Evolutionary conservation across 495 filamentous ascomycete species (phyloP).

Genomic region (Xylaria curta): DNA sequence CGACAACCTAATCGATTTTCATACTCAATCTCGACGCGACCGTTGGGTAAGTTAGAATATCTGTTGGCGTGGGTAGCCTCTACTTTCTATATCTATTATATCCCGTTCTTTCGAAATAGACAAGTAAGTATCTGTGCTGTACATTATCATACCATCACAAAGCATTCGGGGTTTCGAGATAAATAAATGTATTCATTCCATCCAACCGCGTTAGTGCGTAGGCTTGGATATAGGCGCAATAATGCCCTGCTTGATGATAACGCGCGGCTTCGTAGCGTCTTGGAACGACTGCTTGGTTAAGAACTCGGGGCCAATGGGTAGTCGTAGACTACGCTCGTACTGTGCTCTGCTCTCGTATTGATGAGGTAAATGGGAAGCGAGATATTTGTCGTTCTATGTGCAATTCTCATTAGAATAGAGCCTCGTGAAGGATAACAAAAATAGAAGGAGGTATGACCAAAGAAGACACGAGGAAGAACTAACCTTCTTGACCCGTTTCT

Average conservation of each 20-base stretch:
- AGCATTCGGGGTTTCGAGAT: background rate
- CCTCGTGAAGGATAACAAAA: too few species aligned
- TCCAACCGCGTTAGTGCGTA: conserved; percentile 30
- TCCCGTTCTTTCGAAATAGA: too few species aligned
- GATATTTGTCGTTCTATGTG: conserved; percentile 83
- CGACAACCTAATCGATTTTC: too few species aligned
- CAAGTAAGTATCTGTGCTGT: too few species aligned
- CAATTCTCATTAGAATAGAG: conserved; percentile 30
- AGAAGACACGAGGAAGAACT: conserved; percentile 27
- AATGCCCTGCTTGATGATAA: conserved; percentile 91
- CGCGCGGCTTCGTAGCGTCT: conserved; percentile 83
- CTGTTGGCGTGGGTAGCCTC: background rate
- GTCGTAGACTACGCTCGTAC: conserved; percentile 85
- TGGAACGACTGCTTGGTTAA: conserved; percentile 93
- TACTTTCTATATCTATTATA: background rate
- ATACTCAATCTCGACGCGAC: too few species aligned
- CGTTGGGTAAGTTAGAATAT: background rate
- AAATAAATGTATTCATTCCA: background rate
- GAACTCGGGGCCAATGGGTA: conserved; percentile 95
- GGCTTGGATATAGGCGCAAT: conserved; percentile 89
- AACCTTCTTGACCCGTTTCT: conserved; percentile 91
- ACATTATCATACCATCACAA: background rate
- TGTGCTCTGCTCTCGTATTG: conserved; percentile 85
- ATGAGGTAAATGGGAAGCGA: conserved; percentile 81
- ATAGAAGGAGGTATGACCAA: too few species aligned